Percentiles rank a stretch among this genome's conserved stretches.
Evolutionary conservation across 148 eudicot genomes (phyloP).

Genomic region (Drosera capensis): DNA sequence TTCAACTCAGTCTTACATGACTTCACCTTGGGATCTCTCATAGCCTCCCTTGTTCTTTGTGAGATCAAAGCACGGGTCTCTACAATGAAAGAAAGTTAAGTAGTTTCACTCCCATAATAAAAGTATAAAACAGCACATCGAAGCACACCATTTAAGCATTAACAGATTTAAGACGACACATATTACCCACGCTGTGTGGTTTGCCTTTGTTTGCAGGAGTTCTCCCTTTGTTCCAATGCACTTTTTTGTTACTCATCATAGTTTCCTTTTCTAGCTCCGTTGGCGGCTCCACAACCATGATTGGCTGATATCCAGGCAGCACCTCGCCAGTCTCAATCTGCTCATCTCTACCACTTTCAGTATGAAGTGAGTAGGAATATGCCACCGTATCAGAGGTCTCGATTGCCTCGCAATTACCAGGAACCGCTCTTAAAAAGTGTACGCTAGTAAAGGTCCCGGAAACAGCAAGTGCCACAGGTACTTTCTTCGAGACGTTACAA

Average conservation of each 20-base stretch:
- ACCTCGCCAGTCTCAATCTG: background rate
- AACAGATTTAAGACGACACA: too few relatives aligned
- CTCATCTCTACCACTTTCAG: background rate
- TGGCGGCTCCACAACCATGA: background rate
- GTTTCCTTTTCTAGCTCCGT: background rate
- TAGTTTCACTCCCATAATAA: background rate
- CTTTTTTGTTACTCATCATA: background rate
- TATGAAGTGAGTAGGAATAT: background rate
- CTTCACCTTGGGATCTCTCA: constrained; percentile 99
- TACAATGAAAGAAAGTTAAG: constrained; percentile 11
- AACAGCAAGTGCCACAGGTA: background rate
- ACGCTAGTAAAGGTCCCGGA: background rate
- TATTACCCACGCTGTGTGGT: background rate
- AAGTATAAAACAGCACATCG: background rate
- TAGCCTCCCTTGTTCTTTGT: constrained; percentile 62
- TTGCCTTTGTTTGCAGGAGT: background rate
- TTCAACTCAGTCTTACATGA: constrained; percentile 56
- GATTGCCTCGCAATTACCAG: background rate
- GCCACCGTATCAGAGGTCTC: background rate
- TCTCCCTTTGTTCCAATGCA: background rate
- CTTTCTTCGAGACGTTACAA: background rate
- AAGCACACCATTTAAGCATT: too few relatives aligned
- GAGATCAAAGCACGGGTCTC: constrained; percentile 71
- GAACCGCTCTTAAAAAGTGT: background rate
- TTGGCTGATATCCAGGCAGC: background rate